phyloP scores from a whole-genome alignment of 192 early-diverging fungal species.

The Backusella tuberculispora region DNA sequence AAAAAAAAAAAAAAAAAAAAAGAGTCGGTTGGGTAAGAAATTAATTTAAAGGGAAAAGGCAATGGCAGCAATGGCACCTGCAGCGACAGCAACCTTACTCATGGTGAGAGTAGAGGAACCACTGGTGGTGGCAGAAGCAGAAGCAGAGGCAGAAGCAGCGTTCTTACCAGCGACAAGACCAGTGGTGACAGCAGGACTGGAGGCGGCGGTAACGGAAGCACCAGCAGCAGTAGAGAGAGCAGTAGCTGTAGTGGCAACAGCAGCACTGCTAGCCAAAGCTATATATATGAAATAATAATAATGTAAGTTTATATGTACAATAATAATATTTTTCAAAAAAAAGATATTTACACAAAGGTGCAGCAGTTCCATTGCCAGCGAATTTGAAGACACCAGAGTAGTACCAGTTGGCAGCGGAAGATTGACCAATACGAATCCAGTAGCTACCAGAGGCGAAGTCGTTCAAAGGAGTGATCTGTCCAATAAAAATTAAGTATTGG shows the following conservation, averaged over 20 bases:
- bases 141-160: constrained; percentile 6
- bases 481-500: not conserved
- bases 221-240: constrained; percentile 11
- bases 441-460: constrained; percentile 36
- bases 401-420: constrained; percentile 24
- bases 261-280: constrained; percentile 7
- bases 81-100: constrained; percentile 19
- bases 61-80: constrained; percentile 33
- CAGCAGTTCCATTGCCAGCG: constrained; percentile 30
- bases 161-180: not conserved
- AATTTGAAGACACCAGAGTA: constrained; percentile 43
- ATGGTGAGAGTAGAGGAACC: constrained; percentile 17
- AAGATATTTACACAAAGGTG: constrained; percentile 28
- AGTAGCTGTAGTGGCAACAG: constrained; percentile 4
- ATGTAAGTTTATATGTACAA: no score
- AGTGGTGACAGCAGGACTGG: not conserved
- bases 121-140: not conserved
- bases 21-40: not conserved
- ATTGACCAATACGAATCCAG: constrained; percentile 42
- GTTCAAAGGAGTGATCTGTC: constrained; percentile 29
- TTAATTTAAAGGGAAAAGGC: constrained; percentile 22
- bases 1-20: not conserved
- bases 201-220: not conserved
- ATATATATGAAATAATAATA: not conserved
- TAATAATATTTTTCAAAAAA: no score